Evolutionary conservation across 371 early-diverging fungal species (phyloP), one percentile per base, ranked within the genome.

Genomic region (Syncephalastrum racemosum): DNA sequence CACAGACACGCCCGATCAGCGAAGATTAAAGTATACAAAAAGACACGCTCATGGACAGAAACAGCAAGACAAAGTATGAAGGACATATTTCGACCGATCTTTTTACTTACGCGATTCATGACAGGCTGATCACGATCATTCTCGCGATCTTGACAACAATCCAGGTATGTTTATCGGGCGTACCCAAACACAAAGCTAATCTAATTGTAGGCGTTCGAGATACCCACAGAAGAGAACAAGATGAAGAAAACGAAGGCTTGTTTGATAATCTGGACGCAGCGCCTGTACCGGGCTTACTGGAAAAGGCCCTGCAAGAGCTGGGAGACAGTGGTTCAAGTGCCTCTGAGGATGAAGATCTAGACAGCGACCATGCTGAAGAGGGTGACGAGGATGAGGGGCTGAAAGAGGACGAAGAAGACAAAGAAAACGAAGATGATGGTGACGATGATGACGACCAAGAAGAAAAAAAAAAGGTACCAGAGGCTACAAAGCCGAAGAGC

Each of bases 181-280:
- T 23, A 15, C 15, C 18, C 20, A 24, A 14, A 22, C 1, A n/a
- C 25, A 39, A 40, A 46, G 40, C 36, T 31, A 31, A 31, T 31
- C 2, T 31, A 10, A 10, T 0, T 10, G 10, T 31, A 31, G 36
- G 36, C 36, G 10, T 8, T 31, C 36, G 10, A 31, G 36, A 31
- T 31, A 31, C 36, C 36, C 36, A 47, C 22, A n/a, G 36, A 18
- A 19, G 15, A 24, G 44, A 25, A 16, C 18, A 57, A 1, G 18
- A 51, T 20, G 62, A 61, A 44, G 16, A 54, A 40, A 54, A 43
- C 4, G 68, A 60, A 46, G 69, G 67, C 13, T 47, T 75, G 15
- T 71, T 75, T 61, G 75, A 71, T 52, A 66, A 75, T 50, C 67
- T 75, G 10, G 75, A 75, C 39, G 70, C 71, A 42, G 62, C 69